Evolutionary conservation across 306 rosid genomes (phyloP).

Genomic region (Acacia confusa): DNA sequence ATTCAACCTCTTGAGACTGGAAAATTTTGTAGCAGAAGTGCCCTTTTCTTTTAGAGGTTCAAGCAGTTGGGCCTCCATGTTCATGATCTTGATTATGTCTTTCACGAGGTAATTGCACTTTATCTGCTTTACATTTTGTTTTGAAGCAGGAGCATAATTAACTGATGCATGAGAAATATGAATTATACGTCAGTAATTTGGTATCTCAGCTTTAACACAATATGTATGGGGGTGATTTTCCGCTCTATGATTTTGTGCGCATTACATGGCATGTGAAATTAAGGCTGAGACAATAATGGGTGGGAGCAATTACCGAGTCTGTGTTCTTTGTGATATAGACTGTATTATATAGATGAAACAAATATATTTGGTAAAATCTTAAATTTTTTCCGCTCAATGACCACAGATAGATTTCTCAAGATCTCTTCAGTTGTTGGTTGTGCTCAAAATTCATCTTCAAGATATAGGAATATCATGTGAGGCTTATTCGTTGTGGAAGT

Average conservation of each 20-base stretch:
- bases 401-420: conserved; percentile 17
- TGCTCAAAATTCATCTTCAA: conserved; percentile 1
- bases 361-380: not conserved
- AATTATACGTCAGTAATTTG: not conserved
- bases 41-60: conserved; percentile 47
- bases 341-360: not conserved
- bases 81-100: conserved; percentile 37
- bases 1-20: conserved; percentile 42
- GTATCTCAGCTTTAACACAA: not conserved
- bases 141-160: not conserved
- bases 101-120: conserved; percentile 55
- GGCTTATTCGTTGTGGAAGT: conserved; percentile 17
- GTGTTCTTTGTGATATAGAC: not conserved
- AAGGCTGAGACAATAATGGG: not conserved
- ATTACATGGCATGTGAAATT: not conserved
- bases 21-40: conserved; percentile 41
- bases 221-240: not conserved
- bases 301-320: not conserved
- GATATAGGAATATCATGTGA: conserved; percentile 19
- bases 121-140: conserved; percentile 25
- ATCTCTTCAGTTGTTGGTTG: conserved; percentile 19
- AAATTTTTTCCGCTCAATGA: not conserved
- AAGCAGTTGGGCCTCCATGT: conserved; percentile 38
- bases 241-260: conserved; percentile 2
- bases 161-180: conserved; percentile 18